These are phyloP conservation scores for Boletus eberwhitei DNA, from an alignment of 768 basidiomycete species.

Conservation along the genomic window DNA sequence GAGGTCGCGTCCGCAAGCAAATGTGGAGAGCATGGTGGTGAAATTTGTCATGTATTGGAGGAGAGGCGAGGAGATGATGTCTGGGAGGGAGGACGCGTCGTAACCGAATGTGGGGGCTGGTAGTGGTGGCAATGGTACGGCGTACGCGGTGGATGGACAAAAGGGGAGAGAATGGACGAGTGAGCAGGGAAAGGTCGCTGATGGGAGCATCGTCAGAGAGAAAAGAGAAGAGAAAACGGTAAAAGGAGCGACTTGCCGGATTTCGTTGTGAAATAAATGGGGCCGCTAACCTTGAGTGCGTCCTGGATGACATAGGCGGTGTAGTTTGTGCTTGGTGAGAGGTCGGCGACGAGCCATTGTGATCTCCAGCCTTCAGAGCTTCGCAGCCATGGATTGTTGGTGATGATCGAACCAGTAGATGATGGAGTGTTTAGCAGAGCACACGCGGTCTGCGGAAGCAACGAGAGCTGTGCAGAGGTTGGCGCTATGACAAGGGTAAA, in stretches of 20 bases:
- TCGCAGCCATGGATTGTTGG: constrained; percentile 54
- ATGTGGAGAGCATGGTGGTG: constrained; percentile 64
- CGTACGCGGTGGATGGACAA: constrained; percentile 68
- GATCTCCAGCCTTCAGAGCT: constrained; percentile 58
- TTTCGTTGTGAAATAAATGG: constrained; percentile 74
- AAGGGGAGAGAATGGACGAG: constrained; percentile 69
- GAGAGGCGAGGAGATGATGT: constrained; percentile 46
- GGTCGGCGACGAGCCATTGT: constrained; percentile 62
- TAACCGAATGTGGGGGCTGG: constrained; percentile 42
- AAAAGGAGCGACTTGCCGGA: constrained; percentile 43
- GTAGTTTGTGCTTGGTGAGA: constrained; percentile 71
- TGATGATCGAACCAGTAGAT: constrained; percentile 38
- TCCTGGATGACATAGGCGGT: constrained; percentile 66
- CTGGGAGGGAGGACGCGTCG: constrained; percentile 50
- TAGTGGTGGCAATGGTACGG: constrained; percentile 61
- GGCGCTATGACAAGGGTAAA: constrained; percentile 55
- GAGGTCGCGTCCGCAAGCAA: constrained; percentile 74
- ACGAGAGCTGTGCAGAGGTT: constrained; percentile 41
- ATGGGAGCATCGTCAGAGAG: background rate
- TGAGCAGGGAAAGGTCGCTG: constrained; percentile 65
- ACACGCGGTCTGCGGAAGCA: constrained; percentile 57
- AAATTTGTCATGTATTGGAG: constrained; percentile 67
- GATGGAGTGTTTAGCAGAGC: constrained; percentile 41
- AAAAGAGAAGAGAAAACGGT: background rate
- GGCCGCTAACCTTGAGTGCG: constrained; percentile 56